A percentile compares a stretch with the other conserved stretches of the same genome.
Conservation (phyloP, 805 yeast species). For the Kurtzmaniella cleridarum region DNA sequence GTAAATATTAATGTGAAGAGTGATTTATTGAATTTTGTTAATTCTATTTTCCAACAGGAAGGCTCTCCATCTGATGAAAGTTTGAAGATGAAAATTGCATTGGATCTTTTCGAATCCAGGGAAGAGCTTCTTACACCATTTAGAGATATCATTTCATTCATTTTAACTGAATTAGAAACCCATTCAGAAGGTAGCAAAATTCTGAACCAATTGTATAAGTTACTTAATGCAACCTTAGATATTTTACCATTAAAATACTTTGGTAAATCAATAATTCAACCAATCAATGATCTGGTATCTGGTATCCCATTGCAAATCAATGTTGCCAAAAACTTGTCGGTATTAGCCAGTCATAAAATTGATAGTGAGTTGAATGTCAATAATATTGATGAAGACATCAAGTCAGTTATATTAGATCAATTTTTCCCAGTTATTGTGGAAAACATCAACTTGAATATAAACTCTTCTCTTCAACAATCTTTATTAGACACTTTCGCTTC, state of each 20-base stretch:
- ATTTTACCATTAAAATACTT: conserved; percentile 73
- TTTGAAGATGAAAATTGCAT: conserved; percentile 48
- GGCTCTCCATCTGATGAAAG: conserved; percentile 18
- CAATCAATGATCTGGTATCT: conserved; percentile 26
- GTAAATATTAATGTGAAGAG: conserved; percentile 47
- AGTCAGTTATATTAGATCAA: conserved; percentile 45
- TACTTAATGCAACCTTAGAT: conserved; percentile 59
- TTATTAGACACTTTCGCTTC: conserved; percentile 63
- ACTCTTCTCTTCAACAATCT: conserved; percentile 56
- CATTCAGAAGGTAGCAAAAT: conserved; percentile 15
- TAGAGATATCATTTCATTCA: conserved; percentile 28
- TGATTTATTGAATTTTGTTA: conserved; percentile 52
- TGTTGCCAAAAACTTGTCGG: conserved; percentile 56
- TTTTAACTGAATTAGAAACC: conserved; percentile 33
- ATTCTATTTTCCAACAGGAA: conserved; percentile 34
- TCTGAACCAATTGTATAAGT: conserved; percentile 33
- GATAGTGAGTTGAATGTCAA: conserved; percentile 54
- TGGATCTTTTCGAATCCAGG: conserved; percentile 42
- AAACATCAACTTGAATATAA: conserved; percentile 29
- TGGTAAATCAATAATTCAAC: conserved; percentile 50
- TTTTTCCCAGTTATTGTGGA: conserved; percentile 47
- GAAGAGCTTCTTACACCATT: conserved; percentile 29
- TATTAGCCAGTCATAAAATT: conserved; percentile 62
- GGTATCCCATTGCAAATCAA: conserved; percentile 39
- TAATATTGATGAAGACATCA: conserved; percentile 35